phyloP scores from a whole-genome alignment of 352 stramenopile species.

The Phytophthora macrochlamydospora region DNA sequence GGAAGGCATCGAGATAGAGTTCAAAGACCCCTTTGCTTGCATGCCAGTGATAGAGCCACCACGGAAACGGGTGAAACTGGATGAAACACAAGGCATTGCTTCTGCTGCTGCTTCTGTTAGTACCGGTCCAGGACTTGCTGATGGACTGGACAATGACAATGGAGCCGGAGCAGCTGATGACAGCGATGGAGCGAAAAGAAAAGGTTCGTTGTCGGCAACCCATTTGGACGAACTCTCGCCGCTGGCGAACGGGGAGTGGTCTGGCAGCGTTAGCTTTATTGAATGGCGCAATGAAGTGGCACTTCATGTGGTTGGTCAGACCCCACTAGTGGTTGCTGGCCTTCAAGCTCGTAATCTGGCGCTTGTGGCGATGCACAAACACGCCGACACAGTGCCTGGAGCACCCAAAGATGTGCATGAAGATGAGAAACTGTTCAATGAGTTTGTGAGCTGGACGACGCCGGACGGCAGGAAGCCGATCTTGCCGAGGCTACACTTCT shows the following conservation, averaged over 20 bases:
- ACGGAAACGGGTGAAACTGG: slow-evolving; percentile 68
- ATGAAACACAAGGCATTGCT: slow-evolving; percentile 32
- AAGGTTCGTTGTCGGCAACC: slow-evolving; percentile 19
- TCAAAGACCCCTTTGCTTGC: slow-evolving; percentile 80
- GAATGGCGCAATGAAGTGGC: slow-evolving; percentile 85
- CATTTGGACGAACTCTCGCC: slow-evolving; percentile 48
- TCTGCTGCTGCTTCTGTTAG: slow-evolving; percentile 4
- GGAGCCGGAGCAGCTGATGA: slow-evolving; percentile 18
- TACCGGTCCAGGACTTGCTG: slow-evolving; percentile 2
- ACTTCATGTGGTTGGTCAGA: slow-evolving; percentile 75
- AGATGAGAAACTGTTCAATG: slow-evolving; percentile 84
- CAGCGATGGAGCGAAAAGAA: slow-evolving; percentile 23
- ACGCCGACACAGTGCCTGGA: slow-evolving; percentile 23
- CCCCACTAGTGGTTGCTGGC: slow-evolving; percentile 77
- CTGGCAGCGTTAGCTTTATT: slow-evolving; percentile 84
- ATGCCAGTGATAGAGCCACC: slow-evolving; percentile 69
- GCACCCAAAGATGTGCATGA: slow-evolving; percentile 49
- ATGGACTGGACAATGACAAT: slow-evolving; percentile 27
- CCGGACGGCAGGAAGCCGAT: slow-evolving; percentile 71
- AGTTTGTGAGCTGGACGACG: slow-evolving; percentile 83
- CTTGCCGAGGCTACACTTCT: slow-evolving; percentile 73
- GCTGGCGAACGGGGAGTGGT: slow-evolving; percentile 71
- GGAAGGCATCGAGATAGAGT: slow-evolving; percentile 78
- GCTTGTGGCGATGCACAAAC: slow-evolving; percentile 67
- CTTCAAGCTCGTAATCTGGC: slow-evolving; percentile 80